Conservation (phyloP, 108 stramenopile species). For the Fragilaria radians region DNA sequence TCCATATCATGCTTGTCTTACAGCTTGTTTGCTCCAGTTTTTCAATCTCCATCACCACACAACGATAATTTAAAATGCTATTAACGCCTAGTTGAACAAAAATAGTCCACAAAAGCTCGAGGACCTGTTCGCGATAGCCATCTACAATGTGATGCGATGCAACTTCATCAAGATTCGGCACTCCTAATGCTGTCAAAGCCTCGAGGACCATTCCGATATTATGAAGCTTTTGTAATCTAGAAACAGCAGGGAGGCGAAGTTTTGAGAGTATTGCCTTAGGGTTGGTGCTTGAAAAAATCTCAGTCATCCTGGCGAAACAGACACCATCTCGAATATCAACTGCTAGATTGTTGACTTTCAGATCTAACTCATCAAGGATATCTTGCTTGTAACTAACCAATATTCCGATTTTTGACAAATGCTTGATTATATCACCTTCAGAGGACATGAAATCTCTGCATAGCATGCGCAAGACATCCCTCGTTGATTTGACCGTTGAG, state of each 20-base stretch:
- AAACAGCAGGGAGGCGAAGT: constrained; percentile 84
- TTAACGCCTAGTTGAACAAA: constrained; percentile 47
- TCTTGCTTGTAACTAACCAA: constrained; percentile 72
- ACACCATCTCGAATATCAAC: constrained; percentile 93
- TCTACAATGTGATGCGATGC: constrained; percentile 77
- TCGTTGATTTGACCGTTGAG: constrained; percentile 80
- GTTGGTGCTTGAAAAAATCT: constrained; percentile 45
- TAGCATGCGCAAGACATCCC: constrained; percentile 65
- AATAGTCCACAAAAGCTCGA: constrained; percentile 72
- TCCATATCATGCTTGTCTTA: not conserved
- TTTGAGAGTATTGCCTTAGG: constrained; percentile 32
- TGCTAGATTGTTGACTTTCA: constrained; percentile 69
- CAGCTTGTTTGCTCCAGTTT: constrained; percentile 25
- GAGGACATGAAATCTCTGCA: constrained; percentile 71
- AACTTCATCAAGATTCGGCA: constrained; percentile 50
- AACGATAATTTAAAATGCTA: constrained; percentile 23
- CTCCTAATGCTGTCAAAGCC: constrained; percentile 30
- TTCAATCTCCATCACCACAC: constrained; percentile 49
- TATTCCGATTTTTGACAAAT: constrained; percentile 72
- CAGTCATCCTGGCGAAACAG: constrained; percentile 72
- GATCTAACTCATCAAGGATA: constrained; percentile 88
- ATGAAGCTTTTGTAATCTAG: constrained; percentile 88
- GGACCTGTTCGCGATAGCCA: constrained; percentile 76
- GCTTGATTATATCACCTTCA: constrained; percentile 86
- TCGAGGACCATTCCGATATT: constrained; percentile 75